These are phyloP conservation scores for Fragaria nilgerrensis DNA, from an alignment of 306 rosid species.

Conservation along the genomic window DNA sequence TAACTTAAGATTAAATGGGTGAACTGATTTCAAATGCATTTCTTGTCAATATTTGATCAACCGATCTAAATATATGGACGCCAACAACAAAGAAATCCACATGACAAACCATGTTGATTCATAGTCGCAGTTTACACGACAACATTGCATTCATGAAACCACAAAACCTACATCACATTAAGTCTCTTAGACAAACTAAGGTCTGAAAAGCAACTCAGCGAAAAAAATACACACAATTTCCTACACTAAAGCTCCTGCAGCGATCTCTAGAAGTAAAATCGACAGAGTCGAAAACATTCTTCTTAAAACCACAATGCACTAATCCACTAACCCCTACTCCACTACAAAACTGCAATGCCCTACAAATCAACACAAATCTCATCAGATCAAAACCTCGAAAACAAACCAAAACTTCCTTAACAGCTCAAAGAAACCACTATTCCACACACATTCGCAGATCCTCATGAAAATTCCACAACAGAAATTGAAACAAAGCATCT, in stretches of 20 bases:
- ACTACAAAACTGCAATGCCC: background rate
- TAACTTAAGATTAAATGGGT: background rate
- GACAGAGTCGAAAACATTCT: background rate
- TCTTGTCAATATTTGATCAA: background rate
- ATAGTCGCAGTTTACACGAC: background rate
- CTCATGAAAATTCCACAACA: slow-evolving; percentile 9
- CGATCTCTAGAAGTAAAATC: background rate
- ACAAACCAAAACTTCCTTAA: background rate
- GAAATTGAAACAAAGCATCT: background rate
- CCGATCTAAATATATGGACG: background rate
- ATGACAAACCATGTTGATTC: background rate
- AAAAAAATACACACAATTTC: background rate
- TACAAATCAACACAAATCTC: background rate
- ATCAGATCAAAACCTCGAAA: slow-evolving; percentile 17
- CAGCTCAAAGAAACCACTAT: slow-evolving; percentile 5
- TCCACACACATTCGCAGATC: slow-evolving; percentile 15
- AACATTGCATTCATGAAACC: background rate
- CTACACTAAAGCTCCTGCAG: background rate
- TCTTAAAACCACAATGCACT: background rate
- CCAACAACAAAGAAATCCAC: slow-evolving; percentile 3
- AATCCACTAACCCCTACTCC: background rate
- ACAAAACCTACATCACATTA: background rate
- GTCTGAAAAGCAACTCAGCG: background rate
- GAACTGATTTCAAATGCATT: background rate
- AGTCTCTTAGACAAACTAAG: background rate